Percentiles rank a stretch among this genome's conserved stretches.
These are phyloP conservation scores for Cryptococcus hybrid DNA, from an alignment of 1,284 basidiomycete species.

Conservation along the genomic window DNA sequence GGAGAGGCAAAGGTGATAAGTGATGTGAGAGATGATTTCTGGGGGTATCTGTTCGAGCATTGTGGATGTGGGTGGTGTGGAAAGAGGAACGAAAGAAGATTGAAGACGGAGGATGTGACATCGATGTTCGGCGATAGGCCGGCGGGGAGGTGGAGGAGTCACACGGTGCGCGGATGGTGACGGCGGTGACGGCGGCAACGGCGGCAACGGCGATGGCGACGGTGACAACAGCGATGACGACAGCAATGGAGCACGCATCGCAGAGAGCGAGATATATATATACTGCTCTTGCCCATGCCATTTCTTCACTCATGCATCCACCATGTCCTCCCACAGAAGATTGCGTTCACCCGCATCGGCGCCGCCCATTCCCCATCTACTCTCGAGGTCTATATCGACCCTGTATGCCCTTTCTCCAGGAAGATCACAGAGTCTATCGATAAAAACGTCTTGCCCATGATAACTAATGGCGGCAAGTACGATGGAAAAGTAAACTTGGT, in stretches of 20 bases:
- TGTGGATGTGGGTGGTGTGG: background rate
- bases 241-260: background rate
- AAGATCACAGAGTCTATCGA: conserved; percentile 50
- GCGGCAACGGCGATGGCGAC: too few relatives aligned
- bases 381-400: conserved; percentile 57
- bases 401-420: conserved; percentile 73
- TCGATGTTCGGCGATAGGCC: too few relatives aligned
- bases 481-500: conserved; percentile 75
- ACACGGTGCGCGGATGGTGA: too few relatives aligned
- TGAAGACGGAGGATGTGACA: background rate
- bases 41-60: conserved; percentile 57
- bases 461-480: conserved; percentile 62
- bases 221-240: background rate
- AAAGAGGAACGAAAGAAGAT: background rate
- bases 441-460: conserved; percentile 49
- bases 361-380: background rate
- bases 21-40: conserved; percentile 62
- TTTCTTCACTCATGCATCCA: too few relatives aligned
- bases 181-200: too few relatives aligned
- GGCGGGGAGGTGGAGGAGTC: background rate
- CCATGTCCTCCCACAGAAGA: background rate
- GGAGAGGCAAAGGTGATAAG: conserved; percentile 51
- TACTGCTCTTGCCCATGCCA: background rate
- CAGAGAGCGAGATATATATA: background rate
- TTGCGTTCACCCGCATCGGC: background rate